phyloP scores from a whole-genome alignment of 352 stramenopile species.

The Globisporangium iwayamae region DNA sequence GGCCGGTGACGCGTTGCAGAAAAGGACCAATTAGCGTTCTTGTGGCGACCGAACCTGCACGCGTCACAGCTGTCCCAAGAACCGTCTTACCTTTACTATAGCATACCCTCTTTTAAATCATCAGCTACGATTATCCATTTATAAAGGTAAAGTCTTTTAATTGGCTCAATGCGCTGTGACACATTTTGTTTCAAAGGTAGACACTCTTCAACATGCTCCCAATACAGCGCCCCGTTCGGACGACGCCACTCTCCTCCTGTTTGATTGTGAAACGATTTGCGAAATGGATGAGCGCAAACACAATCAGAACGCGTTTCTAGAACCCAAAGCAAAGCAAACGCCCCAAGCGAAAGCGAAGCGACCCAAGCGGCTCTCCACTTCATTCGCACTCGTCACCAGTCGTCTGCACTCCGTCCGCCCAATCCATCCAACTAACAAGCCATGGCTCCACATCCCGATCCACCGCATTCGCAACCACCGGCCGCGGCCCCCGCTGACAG shows the following conservation, averaged over 20 bases:
- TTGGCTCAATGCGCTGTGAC: background rate
- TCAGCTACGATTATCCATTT: background rate
- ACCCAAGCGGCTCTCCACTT: background rate
- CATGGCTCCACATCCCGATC: slow-evolving; percentile 6
- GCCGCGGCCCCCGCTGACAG: background rate
- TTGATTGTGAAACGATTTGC: background rate
- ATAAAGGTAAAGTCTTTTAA: background rate
- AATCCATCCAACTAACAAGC: background rate
- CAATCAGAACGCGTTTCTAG: background rate
- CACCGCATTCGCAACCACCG: background rate
- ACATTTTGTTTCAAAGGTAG: background rate
- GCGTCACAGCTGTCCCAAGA: no score
- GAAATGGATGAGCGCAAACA: background rate
- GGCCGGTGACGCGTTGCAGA: background rate
- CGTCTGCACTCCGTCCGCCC: background rate
- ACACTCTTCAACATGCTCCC: background rate
- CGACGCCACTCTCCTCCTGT: background rate
- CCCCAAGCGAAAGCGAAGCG: background rate
- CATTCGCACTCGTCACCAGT: background rate
- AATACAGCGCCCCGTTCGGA: background rate
- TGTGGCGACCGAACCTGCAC: background rate
- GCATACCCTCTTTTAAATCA: background rate
- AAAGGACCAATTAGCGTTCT: background rate
- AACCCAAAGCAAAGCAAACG: background rate
- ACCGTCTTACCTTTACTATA: background rate